Evolutionary conservation across 768 basidiomycete genomes (phyloP).

Genomic region (Tylopilus sp.): DNA sequence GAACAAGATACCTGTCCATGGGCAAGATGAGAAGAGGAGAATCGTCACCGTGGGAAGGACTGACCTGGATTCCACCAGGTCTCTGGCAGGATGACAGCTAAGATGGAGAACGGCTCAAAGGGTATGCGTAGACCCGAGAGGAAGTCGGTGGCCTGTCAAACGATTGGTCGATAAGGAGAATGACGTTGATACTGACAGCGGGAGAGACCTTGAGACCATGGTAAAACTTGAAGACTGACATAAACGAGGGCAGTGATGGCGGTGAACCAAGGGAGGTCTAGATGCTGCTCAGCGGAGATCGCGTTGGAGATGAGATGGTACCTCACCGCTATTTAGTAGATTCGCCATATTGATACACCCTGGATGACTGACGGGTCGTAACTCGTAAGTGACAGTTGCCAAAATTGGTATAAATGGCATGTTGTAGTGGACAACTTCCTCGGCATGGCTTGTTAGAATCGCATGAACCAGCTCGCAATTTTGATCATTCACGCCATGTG

Average conservation of each 20-base stretch:
- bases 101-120: slow-evolving; percentile 13
- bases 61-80: slow-evolving; percentile 21
- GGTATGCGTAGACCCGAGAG: slow-evolving; percentile 22
- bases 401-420: no score
- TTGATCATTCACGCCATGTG: no score
- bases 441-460: no score
- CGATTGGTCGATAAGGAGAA: not conserved
- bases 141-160: slow-evolving; percentile 11
- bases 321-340: no score
- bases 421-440: no score
- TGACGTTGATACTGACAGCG: not conserved
- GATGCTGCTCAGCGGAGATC: not conserved
- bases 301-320: not conserved
- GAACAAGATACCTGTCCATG: slow-evolving; percentile 12
- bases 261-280: not conserved
- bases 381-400: no score
- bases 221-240: slow-evolving; percentile 13
- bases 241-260: not conserved
- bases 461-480: no score
- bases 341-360: no score
- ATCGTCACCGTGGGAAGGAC: not conserved
- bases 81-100: slow-evolving; percentile 12
- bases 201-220: slow-evolving; percentile 14
- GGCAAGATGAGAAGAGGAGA: not conserved
- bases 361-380: no score